A percentile compares a stretch with the other conserved stretches of the same genome.
Evolutionary conservation across 345 rosid genomes (phyloP).

Genomic region (Pistacia integerrima): DNA sequence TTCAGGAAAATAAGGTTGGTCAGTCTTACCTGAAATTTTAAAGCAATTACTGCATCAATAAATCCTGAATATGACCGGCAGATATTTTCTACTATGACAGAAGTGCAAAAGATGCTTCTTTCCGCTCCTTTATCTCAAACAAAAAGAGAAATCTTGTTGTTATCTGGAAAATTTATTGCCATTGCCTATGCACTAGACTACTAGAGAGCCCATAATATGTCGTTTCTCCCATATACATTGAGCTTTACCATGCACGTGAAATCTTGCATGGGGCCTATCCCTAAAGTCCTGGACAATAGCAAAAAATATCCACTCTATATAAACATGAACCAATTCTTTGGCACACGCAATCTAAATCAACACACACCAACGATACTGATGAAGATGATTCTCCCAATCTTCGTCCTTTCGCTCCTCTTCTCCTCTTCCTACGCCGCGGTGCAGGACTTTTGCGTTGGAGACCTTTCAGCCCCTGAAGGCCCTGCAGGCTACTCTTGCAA

Average conservation of each 20-base stretch:
- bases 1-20: too few species aligned
- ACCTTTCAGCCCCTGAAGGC: constrained; percentile 45
- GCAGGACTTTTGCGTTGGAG: constrained; percentile 80
- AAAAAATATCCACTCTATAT: constrained; percentile 25
- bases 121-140: background rate
- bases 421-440: constrained; percentile 56
- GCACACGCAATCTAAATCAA: background rate
- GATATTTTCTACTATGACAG: background rate
- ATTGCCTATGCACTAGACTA: constrained; percentile 26
- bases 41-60: background rate
- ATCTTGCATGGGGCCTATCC: constrained; percentile 15
- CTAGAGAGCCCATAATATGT: constrained; percentile 14
- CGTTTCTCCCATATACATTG: constrained; percentile 6
- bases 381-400: constrained; percentile 46
- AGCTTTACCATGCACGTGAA: constrained; percentile 24
- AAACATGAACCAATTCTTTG: background rate
- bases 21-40: too few species aligned
- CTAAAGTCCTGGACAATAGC: background rate
- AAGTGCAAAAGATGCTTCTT: constrained; percentile 8
- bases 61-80: background rate
- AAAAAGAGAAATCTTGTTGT: constrained; percentile 39
- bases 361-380: background rate
- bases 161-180: background rate
- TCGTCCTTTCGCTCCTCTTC: constrained; percentile 43
- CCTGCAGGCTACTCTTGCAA: constrained; percentile 82